Conservation (phyloP, 306 rosid species). For the Geum urbanum region DNA sequence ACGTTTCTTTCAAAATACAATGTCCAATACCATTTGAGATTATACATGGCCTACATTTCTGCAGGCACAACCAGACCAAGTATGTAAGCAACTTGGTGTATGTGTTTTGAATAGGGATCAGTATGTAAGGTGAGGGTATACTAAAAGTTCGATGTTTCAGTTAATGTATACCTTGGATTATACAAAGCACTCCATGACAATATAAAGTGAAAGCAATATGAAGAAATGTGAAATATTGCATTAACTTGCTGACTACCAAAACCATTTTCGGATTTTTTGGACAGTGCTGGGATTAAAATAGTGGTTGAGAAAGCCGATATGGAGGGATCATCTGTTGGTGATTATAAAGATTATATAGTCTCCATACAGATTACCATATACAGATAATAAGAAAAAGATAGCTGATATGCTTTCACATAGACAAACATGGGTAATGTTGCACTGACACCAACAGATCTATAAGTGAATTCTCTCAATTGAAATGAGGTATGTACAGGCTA, state of each 20-base stretch:
- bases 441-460: too few relatives aligned
- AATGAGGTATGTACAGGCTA: too few relatives aligned
- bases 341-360: background rate
- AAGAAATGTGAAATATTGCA: background rate
- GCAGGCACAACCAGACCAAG: slow-evolving; percentile 51
- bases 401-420: too few relatives aligned
- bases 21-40: background rate
- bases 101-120: slow-evolving; percentile 35
- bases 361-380: too few relatives aligned
- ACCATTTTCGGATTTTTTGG: background rate
- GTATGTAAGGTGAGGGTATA: slow-evolving; percentile 43
- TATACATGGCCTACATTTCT: slow-evolving; percentile 21
- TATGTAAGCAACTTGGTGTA: slow-evolving; percentile 59
- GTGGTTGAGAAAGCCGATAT: slow-evolving; percentile 17
- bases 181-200: too few relatives aligned
- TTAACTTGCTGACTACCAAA: slow-evolving; percentile 17
- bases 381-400: too few relatives aligned
- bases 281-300: slow-evolving; percentile 60
- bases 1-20: slow-evolving; percentile 13
- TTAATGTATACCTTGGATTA: too few relatives aligned
- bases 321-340: slow-evolving; percentile 29
- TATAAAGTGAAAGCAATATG: too few relatives aligned
- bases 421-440: too few relatives aligned
- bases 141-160: background rate
- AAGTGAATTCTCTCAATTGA: too few relatives aligned